Conservation (phyloP, 306 rosid genomes). For the Quercus parvula region DNA sequence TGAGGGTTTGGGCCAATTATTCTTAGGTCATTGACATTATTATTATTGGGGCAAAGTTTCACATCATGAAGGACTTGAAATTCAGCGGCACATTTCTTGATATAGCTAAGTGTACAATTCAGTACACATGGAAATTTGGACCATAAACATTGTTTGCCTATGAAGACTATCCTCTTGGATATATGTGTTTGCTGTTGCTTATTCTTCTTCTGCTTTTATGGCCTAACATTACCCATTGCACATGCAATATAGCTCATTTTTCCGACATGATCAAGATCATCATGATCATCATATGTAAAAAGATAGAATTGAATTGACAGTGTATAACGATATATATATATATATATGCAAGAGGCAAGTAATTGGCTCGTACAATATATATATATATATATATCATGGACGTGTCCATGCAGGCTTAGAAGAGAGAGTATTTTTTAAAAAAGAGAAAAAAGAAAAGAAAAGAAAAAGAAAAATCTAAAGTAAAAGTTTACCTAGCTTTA, state of each 20-base stretch:
- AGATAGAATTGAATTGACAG: constrained; percentile 44
- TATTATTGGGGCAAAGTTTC: no score
- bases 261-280: constrained; percentile 45
- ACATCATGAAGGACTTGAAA: no score
- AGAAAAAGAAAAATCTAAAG: constrained; percentile 15
- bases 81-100: no score
- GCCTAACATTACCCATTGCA: constrained; percentile 36
- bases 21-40: no score
- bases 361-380: constrained; percentile 64
- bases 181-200: constrained; percentile 5
- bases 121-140: neutral
- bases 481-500: constrained; percentile 18
- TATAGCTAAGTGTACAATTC: neutral
- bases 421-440: neutral
- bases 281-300: constrained; percentile 50
- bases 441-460: neutral
- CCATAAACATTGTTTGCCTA: no score
- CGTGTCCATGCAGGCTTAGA: constrained; percentile 48
- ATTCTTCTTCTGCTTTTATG: constrained; percentile 6
- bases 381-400: constrained; percentile 1
- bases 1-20: no score
- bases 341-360: constrained; percentile 34
- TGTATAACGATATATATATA: constrained; percentile 10
- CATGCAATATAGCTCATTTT: constrained; percentile 21
- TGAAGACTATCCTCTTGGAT: no score